phyloP scores from a whole-genome alignment of 192 early-diverging fungal species.

The Dispira simplex region DNA sequence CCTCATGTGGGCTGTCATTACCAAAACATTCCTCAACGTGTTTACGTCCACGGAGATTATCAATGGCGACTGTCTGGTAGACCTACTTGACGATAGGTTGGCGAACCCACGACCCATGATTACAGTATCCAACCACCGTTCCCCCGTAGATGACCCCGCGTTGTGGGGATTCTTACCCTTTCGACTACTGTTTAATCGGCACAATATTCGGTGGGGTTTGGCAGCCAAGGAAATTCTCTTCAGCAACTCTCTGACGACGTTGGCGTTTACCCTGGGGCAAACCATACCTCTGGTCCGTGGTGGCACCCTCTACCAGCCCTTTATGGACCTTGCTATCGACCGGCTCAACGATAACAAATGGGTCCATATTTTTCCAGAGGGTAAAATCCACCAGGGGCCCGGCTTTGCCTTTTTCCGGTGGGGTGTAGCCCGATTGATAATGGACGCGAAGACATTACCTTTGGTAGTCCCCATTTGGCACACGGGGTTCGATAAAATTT shows the following conservation, averaged over 20 bases:
- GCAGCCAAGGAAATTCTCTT: slow-evolving; percentile 83
- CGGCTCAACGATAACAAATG: slow-evolving; percentile 50
- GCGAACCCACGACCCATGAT: not conserved
- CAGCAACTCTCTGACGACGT: slow-evolving; percentile 32
- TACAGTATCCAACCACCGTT: slow-evolving; percentile 10
- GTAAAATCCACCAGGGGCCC: slow-evolving; percentile 43
- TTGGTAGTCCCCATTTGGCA: slow-evolving; percentile 62
- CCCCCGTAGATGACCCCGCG: slow-evolving; percentile 46
- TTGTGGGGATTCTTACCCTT: slow-evolving; percentile 58
- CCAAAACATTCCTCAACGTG: slow-evolving; percentile 17
- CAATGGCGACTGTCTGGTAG: not conserved
- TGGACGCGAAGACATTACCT: slow-evolving; percentile 56
- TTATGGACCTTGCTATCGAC: slow-evolving; percentile 59
- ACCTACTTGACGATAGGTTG: slow-evolving; percentile 4
- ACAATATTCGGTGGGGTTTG: slow-evolving; percentile 61
- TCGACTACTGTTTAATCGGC: slow-evolving; percentile 27
- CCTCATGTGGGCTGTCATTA: slow-evolving; percentile 14
- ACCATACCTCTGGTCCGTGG: slow-evolving; percentile 74
- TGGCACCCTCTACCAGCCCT: slow-evolving; percentile 70
- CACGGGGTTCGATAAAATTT: slow-evolving; percentile 26
- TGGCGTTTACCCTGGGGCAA: slow-evolving; percentile 64
- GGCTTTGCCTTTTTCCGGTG: slow-evolving; percentile 55
- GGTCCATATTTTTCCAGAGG: slow-evolving; percentile 89
- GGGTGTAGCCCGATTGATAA: slow-evolving; percentile 74
- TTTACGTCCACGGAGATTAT: slow-evolving; percentile 18